A percentile compares a stretch with the other conserved stretches of the same genome.
Conservation (phyloP, 805 yeast species). For the Cyberlindnera subsufficiens region DNA sequence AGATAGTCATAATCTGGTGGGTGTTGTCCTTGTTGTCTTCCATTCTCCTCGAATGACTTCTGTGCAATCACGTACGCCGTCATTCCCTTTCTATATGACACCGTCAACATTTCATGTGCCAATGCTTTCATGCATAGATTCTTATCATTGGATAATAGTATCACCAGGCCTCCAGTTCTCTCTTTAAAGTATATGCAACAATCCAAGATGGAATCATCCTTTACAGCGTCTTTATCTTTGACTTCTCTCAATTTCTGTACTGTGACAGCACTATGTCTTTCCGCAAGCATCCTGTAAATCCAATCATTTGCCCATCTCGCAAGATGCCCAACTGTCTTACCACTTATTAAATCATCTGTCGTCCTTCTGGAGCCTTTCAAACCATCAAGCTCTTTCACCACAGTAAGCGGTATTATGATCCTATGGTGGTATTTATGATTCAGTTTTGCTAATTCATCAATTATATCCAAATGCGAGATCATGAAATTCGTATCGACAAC, state of each 20-base stretch:
- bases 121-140: constrained; percentile 78
- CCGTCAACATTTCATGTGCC: constrained; percentile 58
- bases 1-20: not conserved
- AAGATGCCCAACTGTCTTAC: constrained; percentile 40
- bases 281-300: constrained; percentile 60
- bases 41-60: constrained; percentile 32
- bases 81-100: constrained; percentile 41
- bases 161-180: constrained; percentile 36
- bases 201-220: constrained; percentile 84
- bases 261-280: constrained; percentile 40
- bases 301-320: constrained; percentile 77
- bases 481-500: constrained; percentile 84
- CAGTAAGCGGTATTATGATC: constrained; percentile 66
- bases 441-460: constrained; percentile 44
- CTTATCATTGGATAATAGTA: constrained; percentile 75
- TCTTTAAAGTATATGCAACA: constrained; percentile 65
- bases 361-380: constrained; percentile 45
- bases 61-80: constrained; percentile 41
- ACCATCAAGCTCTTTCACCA: constrained; percentile 77
- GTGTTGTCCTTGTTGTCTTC: not conserved
- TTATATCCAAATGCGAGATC: constrained; percentile 55
- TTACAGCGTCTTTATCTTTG: constrained; percentile 36
- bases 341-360: constrained; percentile 11
- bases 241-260: constrained; percentile 62
- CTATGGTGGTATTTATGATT: constrained; percentile 37